Evolutionary conservation across 768 basidiomycete genomes (phyloP), one percentile per base, ranked within the genome.

Genomic region (Pleurotus ostreatus): DNA sequence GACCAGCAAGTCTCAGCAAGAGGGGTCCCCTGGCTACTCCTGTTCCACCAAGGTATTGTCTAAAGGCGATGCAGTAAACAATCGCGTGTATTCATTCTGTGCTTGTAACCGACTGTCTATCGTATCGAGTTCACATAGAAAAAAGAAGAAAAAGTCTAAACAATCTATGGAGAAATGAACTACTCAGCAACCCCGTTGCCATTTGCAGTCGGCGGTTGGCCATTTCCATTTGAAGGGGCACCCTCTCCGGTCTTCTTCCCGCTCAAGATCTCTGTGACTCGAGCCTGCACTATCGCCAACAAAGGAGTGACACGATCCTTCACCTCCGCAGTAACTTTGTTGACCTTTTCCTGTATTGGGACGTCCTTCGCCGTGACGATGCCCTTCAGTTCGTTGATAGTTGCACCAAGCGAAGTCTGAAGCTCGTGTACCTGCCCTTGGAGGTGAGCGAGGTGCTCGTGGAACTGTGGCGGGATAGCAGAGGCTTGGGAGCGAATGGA

Each of bases 301-400:
- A 88, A 65, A 16, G 88, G 89, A 23, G 73, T 72, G 20, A 89
- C 80, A 34, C 80, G 79, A 22, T 80, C 78, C 62, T 75, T 79
- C 22, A 90, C 84, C 54, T 87, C 82, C 52, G 75, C 70, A 20
- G 75, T 68, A 16, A 89, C 71, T 56, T 79, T 80, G 46, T 68
- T 61, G 15, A 83, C 78, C 74, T 88, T 90, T 56, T 88, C 88
- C 44, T 79, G 76, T 2, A 88, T 58, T 0, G 86, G 76, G 15
- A 84, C 63, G 52, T 87, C 78, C 55, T 82, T 78, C 37, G 71
- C 68, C 15, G 73, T 75, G 48, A 86, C 63, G 59, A 87, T 84
- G 23, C 64, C 58, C 22, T 76, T 75, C 30, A 91, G 69, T 40
- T 89, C 83, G 15, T 73, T 64, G 56, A 81, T 76, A 2, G 82